Evolutionary conservation across 257 asterid genomes (phyloP).

Genomic region (Solanum peruvianum): DNA sequence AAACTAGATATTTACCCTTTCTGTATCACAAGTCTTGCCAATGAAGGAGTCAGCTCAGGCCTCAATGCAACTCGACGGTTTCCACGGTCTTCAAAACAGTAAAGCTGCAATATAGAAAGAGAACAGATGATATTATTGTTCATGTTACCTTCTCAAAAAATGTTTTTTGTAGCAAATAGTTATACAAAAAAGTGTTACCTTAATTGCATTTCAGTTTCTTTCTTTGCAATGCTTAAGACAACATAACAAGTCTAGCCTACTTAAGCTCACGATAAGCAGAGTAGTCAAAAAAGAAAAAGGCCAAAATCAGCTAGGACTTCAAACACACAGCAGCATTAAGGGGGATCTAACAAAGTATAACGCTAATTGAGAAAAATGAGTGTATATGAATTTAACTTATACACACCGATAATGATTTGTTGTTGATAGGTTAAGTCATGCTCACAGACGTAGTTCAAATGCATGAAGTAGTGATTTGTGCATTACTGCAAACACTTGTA

Average conservation of each 20-base stretch:
- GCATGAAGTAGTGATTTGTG: background rate
- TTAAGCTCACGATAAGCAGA: background rate
- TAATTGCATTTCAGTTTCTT: background rate
- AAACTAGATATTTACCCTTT: constrained; percentile 48
- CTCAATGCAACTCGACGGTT: constrained; percentile 93
- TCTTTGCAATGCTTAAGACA: background rate
- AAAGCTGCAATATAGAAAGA: constrained; percentile 43
- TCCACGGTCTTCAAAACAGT: constrained; percentile 96
- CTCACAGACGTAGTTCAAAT: background rate
- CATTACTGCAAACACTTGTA: background rate
- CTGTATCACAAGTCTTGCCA: constrained; percentile 96
- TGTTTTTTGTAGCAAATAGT: no score
- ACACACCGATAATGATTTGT: background rate
- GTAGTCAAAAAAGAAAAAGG: background rate
- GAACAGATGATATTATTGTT: background rate
- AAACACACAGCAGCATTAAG: background rate
- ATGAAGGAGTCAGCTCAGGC: constrained; percentile 97
- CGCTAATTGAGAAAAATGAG: background rate
- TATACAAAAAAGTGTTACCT: no score
- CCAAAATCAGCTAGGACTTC: background rate
- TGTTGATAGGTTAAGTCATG: background rate
- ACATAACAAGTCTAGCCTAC: background rate
- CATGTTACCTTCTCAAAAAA: no score
- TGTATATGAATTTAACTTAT: background rate
- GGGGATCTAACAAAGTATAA: background rate